Conservation (phyloP, 1,284 basidiomycete species). For the Schizophyllum amplum region DNA sequence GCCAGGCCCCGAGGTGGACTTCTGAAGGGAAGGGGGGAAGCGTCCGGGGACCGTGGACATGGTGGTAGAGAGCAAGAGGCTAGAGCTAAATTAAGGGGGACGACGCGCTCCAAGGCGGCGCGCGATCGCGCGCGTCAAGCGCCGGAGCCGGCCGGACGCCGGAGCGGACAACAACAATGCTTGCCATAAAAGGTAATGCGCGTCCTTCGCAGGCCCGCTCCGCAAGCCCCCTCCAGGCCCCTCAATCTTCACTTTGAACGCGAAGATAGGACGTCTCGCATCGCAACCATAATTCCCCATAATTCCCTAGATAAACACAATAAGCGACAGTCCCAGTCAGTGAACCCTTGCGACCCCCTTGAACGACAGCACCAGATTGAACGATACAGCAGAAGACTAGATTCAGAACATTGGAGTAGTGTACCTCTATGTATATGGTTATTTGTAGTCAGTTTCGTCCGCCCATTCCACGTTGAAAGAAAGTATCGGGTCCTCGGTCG, state of each 20-base stretch:
- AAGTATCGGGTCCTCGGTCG: not conserved
- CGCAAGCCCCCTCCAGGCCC: no score
- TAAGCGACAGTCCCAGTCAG: not conserved
- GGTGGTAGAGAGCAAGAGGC: not conserved
- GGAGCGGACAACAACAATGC: not conserved
- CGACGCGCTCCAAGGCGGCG: not conserved
- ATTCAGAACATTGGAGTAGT: not conserved
- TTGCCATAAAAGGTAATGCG: not conserved
- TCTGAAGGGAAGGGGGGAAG: not conserved
- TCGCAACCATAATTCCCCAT: no score
- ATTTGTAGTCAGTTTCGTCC: not conserved
- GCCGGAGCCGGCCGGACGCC: not conserved
- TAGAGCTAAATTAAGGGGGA: not conserved
- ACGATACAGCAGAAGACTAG: not conserved
- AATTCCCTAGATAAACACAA: not conserved
- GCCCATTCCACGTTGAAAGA: not conserved
- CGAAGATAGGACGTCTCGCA: no score
- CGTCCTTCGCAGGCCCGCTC: not conserved
- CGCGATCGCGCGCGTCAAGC: not conserved
- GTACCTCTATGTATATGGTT: constrained; percentile 1
- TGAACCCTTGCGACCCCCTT: not conserved
- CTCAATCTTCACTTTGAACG: no score
- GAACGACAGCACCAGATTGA: not conserved
- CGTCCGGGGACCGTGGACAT: not conserved
- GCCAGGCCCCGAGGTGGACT: not conserved